Conservation (phyloP, 2,329 filamentous ascomycete species). For the Scleromitrula shiraiana region DNA sequence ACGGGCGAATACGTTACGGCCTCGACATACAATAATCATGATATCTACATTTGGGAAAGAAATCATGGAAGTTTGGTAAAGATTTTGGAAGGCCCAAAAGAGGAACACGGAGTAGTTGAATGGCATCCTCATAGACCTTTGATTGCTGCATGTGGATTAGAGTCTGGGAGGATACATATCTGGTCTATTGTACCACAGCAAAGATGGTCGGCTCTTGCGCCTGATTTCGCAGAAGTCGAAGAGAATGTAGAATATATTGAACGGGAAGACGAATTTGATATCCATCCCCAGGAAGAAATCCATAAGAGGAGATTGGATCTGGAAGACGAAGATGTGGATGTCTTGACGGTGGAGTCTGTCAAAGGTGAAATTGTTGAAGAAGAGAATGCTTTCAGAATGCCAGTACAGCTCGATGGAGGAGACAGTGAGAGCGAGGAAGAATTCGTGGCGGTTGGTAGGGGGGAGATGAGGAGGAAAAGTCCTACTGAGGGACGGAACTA, state of each 20-base stretch:
- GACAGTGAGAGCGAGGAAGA: constrained; percentile 97
- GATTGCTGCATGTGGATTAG: constrained; percentile 83
- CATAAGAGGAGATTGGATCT: constrained; percentile 82
- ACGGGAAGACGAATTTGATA: constrained; percentile 94
- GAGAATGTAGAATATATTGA: constrained; percentile 98
- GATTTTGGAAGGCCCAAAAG: constrained; percentile 92
- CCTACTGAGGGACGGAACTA: constrained; percentile 65
- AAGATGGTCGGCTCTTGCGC: constrained; percentile 92
- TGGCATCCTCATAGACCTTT: constrained; percentile 90
- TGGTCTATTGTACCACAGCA: constrained; percentile 96
- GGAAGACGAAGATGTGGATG: constrained; percentile 91
- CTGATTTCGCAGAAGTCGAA: constrained; percentile 94
- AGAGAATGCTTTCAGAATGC: constrained; percentile 71
- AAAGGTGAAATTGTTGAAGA: constrained; percentile 51
- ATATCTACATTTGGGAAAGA: constrained; percentile 97
- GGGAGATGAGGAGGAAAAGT: constrained; percentile 82
- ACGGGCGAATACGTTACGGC: constrained; percentile 94
- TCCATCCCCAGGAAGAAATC: constrained; percentile 89
- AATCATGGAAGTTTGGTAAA: constrained; percentile 89
- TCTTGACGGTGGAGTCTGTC: constrained; percentile 65
- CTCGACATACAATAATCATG: constrained; percentile 96
- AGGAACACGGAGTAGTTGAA: constrained; percentile 93
- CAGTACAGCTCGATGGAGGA: constrained; percentile 83
- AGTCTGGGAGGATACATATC: constrained; percentile 87
- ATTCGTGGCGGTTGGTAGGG: constrained; percentile 57